Percentiles rank a stretch among this genome's conserved stretches.
Conservation (phyloP, 2,329 filamentous ascomycete species). For the Sclerotinia sclerotiorum region DNA sequence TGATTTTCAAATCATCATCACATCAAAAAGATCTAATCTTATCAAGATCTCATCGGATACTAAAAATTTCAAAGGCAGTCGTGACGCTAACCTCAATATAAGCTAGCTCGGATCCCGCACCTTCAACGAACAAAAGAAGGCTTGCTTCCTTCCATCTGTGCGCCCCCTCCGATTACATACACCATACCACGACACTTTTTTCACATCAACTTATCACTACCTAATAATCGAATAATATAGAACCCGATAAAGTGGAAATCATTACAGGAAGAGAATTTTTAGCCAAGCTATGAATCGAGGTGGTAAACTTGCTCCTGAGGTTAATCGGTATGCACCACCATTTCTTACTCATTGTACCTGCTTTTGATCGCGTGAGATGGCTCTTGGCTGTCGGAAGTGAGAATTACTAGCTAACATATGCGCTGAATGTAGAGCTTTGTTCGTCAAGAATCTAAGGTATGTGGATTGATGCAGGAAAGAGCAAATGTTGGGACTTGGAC, state of each 20-base stretch:
- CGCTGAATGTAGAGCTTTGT: conserved; percentile 76
- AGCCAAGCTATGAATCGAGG: conserved; percentile 87
- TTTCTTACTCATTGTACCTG: conserved; percentile 8
- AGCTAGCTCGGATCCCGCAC: conserved; percentile 11
- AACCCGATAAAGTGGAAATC: conserved; percentile 19
- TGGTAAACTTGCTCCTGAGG: conserved; percentile 98
- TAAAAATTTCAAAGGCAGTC: conserved; percentile 9
- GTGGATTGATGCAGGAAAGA: conserved; percentile 36
- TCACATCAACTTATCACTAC: conserved; percentile 19
- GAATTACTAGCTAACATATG: conserved; percentile 33
- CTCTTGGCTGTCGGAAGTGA: conserved; percentile 1
- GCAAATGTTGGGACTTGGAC: conserved; percentile 3
- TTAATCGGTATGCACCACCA: conserved; percentile 76
- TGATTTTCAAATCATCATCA: neutral
- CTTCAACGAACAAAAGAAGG: conserved; percentile 23
- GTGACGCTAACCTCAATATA: neutral
- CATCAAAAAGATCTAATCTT: conserved; percentile 15
- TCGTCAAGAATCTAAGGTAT: conserved; percentile 99
- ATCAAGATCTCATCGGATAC: conserved; percentile 15
- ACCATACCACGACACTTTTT: conserved; percentile 20
- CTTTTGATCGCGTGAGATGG: conserved; percentile 16
- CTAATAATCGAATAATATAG: conserved; percentile 23
- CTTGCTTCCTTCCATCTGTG: conserved; percentile 20
- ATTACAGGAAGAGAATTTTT: conserved; percentile 28
- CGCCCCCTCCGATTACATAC: conserved; percentile 21